Base-by-base conservation (phyloP, 768 basidiomycete species). In the Agaricus sinodeliciosus region DNA sequence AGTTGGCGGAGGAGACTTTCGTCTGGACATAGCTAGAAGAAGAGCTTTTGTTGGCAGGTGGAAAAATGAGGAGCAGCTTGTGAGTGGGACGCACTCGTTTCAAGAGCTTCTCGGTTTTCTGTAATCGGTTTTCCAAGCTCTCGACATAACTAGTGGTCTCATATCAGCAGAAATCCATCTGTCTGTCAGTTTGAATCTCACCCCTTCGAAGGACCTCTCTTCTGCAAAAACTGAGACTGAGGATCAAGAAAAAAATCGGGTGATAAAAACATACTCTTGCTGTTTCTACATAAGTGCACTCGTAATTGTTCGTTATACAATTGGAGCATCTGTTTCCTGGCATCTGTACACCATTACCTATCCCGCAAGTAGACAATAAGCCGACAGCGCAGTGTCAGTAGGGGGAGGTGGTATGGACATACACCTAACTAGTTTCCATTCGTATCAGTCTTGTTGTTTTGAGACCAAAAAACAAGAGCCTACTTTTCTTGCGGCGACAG, bases 401-500 rank as follows among this genome's bases (percentile, higher is more conserved):
- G 22, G n/a, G 19, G 40, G 15, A 56, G 31, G 57, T 11, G n/a
- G 16, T 40, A 9, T 46, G 26, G 8, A 49, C 81, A 67, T 69
- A 83, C 85, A 88, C 67, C 85, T 75, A 65, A 88, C 85, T 84
- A 55, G 22, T 58, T 37, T 19, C 59, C 26, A 35, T 13, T 34
- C 41, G 36, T 36, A 47, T 43, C 39, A 44, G 53, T 36, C 15
- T n/a, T 22, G 19, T 18, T 27, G 36, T 15, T 40, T 15, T 15
- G 5, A 6, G 25, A 43, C 26, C 40, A 43, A 51, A 9, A 18
- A 28, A 45, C 18, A 9, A 13, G 27, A 5, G 67, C 79, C 57
- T 54, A 85, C 88, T 83, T 70, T 94, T 94, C 75, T 91, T 92
- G 53, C 87, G 73, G 35, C 90, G 74, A 63, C 90, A 93, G 0